Conservation (phyloP, 352 stramenopile species). For the Blastocystis sp. region DNA sequence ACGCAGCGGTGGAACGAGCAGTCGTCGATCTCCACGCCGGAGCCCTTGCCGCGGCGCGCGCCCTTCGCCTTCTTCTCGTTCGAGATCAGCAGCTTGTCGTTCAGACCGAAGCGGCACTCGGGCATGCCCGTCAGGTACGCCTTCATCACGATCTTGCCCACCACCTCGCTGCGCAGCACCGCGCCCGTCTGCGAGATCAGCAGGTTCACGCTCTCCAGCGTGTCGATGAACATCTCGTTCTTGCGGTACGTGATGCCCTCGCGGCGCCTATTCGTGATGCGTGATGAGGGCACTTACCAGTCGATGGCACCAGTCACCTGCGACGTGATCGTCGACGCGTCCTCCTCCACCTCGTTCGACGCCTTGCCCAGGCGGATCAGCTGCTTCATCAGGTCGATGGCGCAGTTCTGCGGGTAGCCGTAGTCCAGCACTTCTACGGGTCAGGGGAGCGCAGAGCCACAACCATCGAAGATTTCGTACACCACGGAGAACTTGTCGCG, state of each 20-base stretch:
- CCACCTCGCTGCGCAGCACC: constrained; percentile 92
- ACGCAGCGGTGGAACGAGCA: constrained; percentile 98
- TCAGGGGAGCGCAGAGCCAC: constrained; percentile 11
- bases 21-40: constrained; percentile 91
- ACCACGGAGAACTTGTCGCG: constrained; percentile 97
- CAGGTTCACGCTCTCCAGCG: constrained; percentile 89
- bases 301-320: constrained; percentile 79
- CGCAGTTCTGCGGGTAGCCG: constrained; percentile 96
- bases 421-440: constrained; percentile 95
- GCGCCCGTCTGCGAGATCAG: constrained; percentile 90
- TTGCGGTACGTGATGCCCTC: constrained; percentile 96
- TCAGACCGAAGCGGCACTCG: constrained; percentile 97
- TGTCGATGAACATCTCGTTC: constrained; percentile 97
- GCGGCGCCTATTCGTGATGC: constrained; percentile 82
- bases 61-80: constrained; percentile 84
- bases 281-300: neutral
- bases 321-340: constrained; percentile 86
- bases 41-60: constrained; percentile 77
- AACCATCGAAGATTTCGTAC: constrained; percentile 94
- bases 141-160: constrained; percentile 94
- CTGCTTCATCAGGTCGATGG: constrained; percentile 93
- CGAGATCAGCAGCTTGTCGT: constrained; percentile 97
- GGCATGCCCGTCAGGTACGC: constrained; percentile 96
- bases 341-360: constrained; percentile 80
- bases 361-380: constrained; percentile 78